phyloP scores from a whole-genome alignment of 805 yeast species.

The Lipomyces kockii region DNA sequence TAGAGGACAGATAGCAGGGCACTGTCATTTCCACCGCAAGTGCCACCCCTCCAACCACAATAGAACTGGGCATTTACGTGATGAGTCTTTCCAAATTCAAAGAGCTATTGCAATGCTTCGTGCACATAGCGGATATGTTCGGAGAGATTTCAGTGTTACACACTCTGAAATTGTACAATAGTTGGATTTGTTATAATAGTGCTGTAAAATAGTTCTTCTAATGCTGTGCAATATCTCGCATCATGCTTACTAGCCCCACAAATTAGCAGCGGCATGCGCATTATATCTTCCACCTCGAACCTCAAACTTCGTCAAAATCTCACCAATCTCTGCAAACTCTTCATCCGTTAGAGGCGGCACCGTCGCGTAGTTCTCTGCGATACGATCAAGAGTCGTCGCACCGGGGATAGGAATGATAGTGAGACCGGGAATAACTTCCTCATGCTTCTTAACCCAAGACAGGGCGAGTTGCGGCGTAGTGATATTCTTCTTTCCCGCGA shows the following conservation, averaged over 20 bases:
- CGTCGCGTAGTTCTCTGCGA: constrained; percentile 59
- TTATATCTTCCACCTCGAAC: constrained; percentile 65
- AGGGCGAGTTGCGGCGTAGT: constrained; percentile 72
- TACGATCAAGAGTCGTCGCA: constrained; percentile 62
- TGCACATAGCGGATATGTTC: too few relatives aligned
- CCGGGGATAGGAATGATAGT: constrained; percentile 80
- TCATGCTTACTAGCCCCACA: constrained; percentile 42
- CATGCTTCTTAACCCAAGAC: constrained; percentile 61
- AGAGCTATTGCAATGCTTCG: too few relatives aligned
- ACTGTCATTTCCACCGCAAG: too few relatives aligned
- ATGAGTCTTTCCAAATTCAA: too few relatives aligned
- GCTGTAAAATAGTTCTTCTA: background rate
- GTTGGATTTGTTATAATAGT: background rate
- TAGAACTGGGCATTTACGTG: too few relatives aligned
- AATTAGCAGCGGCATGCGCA: constrained; percentile 35
- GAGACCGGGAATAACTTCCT: constrained; percentile 49
- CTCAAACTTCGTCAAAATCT: constrained; percentile 50
- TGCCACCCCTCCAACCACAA: too few relatives aligned
- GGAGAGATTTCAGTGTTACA: too few relatives aligned
- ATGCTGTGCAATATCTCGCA: background rate
- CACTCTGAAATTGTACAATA: too few relatives aligned
- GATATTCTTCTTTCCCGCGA: constrained; percentile 54
- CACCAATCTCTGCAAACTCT: constrained; percentile 60
- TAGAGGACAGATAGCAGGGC: too few relatives aligned
- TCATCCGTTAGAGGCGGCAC: constrained; percentile 53